Evolutionary conservation across 225 moss, liverwort and hornwort species (phyloP).

Genomic region (Pseudoscleropodium purum): DNA sequence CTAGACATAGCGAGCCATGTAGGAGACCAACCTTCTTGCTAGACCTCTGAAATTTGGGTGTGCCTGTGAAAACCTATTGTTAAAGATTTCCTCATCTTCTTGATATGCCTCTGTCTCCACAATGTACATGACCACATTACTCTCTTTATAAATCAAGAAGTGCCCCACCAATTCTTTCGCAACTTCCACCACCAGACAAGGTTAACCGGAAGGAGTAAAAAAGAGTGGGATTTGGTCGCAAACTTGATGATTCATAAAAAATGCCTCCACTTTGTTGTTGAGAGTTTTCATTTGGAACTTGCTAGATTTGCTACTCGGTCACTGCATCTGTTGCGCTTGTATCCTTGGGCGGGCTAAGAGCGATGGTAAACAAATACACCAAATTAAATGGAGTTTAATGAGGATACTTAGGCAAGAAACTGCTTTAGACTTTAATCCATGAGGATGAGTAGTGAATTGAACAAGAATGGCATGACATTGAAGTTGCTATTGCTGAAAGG

Average conservation of each 20-base stretch:
- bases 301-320: no score
- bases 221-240: neutral
- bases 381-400: no score
- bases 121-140: neutral
- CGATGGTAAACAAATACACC: no score
- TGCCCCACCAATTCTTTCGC: neutral
- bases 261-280: neutral
- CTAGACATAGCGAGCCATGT: no score
- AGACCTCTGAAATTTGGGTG: neutral
- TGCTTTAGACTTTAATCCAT: neutral
- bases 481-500: neutral
- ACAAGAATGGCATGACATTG: no score
- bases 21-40: no score
- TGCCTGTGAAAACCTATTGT: rapidly evolving
- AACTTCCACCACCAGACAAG: neutral
- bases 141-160: neutral
- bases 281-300: no score
- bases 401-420: neutral
- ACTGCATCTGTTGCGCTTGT: neutral
- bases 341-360: neutral
- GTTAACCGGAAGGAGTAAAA: neutral
- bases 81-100: neutral
- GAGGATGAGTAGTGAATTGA: neutral
- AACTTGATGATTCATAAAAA: neutral
- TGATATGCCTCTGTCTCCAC: neutral